phyloP scores from a whole-genome alignment of 164 flowering plant species.

The Annona cherimola region DNA sequence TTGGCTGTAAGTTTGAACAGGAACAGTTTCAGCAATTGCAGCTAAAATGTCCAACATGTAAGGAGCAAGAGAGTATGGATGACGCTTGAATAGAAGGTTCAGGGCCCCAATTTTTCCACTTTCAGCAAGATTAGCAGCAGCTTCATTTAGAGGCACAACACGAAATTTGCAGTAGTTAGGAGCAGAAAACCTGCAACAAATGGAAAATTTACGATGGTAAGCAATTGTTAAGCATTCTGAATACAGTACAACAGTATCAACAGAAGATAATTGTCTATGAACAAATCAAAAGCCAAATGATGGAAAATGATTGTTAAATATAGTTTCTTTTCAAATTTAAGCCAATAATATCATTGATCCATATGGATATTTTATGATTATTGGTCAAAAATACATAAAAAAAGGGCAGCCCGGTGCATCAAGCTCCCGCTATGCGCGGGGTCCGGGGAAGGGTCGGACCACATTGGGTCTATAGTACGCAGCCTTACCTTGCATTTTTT shows the following conservation, averaged over 20 bases:
- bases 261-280: neutral
- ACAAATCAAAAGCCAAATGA: neutral
- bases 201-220: too few species aligned
- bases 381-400: too few species aligned
- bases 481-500: too few species aligned
- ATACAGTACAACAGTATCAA: neutral
- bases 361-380: too few species aligned
- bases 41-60: constrained; percentile 61
- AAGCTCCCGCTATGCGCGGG: too few species aligned
- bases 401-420: too few species aligned
- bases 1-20: constrained; percentile 75
- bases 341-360: too few species aligned
- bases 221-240: neutral
- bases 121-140: constrained; percentile 73
- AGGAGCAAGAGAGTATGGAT: constrained; percentile 75
- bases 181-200: constrained; percentile 68
- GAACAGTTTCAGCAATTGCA: constrained; percentile 92
- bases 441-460: too few species aligned
- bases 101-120: constrained; percentile 95
- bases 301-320: too few species aligned
- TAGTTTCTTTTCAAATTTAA: too few species aligned
- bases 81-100: constrained; percentile 96
- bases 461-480: too few species aligned
- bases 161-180: constrained; percentile 82
- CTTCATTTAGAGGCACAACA: constrained; percentile 50